Evolutionary conservation across 371 early-diverging fungal genomes (phyloP).

Genomic region (Mortierella sp.): DNA sequence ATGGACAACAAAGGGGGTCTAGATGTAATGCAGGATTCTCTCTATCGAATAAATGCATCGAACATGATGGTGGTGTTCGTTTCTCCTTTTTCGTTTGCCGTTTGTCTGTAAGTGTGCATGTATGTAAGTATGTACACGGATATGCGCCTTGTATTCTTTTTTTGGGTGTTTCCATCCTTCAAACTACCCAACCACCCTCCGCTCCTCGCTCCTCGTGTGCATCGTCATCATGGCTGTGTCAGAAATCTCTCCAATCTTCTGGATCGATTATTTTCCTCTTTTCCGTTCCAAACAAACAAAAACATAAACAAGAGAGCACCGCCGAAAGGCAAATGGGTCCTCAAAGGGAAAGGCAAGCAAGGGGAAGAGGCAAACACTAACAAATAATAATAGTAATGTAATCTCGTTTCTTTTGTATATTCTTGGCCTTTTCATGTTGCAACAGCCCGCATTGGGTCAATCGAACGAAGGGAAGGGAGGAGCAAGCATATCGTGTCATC

Average conservation of each 20-base stretch:
- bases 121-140: too few relatives aligned
- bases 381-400: not conserved
- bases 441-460: too few relatives aligned
- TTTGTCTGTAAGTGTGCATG: too few relatives aligned
- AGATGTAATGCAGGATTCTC: not conserved
- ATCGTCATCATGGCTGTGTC: constrained; percentile 14
- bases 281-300: not conserved
- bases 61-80: not conserved
- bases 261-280: constrained; percentile 16
- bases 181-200: not conserved
- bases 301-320: not conserved
- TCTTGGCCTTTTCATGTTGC: too few relatives aligned
- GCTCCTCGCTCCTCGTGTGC: not conserved
- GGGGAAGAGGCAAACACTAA: not conserved
- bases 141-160: too few relatives aligned
- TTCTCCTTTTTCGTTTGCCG: not conserved
- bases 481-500: too few relatives aligned
- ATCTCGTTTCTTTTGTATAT: not conserved
- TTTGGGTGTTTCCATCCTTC: too few relatives aligned
- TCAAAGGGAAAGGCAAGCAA: not conserved
- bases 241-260: constrained; percentile 2
- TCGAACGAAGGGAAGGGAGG: too few relatives aligned
- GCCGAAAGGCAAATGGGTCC: constrained; percentile 15
- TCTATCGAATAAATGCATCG: not conserved
- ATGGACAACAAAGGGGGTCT: not conserved